Conservation (phyloP, 495 filamentous ascomycete species). For the Hapsidospora chrysogenum region DNA sequence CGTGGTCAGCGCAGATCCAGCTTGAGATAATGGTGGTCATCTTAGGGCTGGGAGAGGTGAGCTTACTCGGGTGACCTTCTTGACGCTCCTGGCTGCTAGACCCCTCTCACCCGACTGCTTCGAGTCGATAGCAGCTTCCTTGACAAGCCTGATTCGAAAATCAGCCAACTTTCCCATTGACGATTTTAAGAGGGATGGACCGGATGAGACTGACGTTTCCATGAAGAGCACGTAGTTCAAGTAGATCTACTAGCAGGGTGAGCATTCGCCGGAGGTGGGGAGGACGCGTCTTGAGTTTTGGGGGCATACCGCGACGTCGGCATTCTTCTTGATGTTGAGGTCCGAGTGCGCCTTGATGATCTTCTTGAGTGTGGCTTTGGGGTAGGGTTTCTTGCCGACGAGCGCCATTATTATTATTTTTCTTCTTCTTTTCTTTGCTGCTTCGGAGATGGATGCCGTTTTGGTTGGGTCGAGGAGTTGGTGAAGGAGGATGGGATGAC, state of each 20-base stretch:
- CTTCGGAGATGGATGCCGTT: too few species aligned
- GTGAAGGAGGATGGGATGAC: neutral
- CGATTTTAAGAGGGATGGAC: neutral
- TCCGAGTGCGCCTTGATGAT: constrained; percentile 82
- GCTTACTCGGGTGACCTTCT: constrained; percentile 60
- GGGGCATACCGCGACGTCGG: constrained; percentile 59
- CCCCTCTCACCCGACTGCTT: constrained; percentile 57
- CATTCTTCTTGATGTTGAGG: constrained; percentile 65
- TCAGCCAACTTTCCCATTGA: neutral
- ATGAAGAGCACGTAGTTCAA: constrained; percentile 83
- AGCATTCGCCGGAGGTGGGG: constrained; percentile 1
- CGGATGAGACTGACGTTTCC: constrained; percentile 51
- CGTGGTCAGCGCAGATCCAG: constrained; percentile 5
- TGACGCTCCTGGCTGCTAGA: constrained; percentile 55
- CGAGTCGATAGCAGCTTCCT: constrained; percentile 62
- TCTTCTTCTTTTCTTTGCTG: too few species aligned
- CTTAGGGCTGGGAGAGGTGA: neutral
- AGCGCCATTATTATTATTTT: constrained; percentile 25
- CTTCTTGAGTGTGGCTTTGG: constrained; percentile 67
- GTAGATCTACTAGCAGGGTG: constrained; percentile 42
- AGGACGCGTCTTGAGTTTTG: constrained; percentile 5
- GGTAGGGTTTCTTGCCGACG: constrained; percentile 57
- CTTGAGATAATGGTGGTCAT: too few species aligned
- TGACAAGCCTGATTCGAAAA: constrained; percentile 46
- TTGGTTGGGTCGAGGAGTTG: too few species aligned